Percentiles rank a stretch among this genome's conserved stretches.
These are phyloP conservation scores for Pulveroboletus sp. DNA, from an alignment of 768 basidiomycete genomes.

Conservation along the genomic window DNA sequence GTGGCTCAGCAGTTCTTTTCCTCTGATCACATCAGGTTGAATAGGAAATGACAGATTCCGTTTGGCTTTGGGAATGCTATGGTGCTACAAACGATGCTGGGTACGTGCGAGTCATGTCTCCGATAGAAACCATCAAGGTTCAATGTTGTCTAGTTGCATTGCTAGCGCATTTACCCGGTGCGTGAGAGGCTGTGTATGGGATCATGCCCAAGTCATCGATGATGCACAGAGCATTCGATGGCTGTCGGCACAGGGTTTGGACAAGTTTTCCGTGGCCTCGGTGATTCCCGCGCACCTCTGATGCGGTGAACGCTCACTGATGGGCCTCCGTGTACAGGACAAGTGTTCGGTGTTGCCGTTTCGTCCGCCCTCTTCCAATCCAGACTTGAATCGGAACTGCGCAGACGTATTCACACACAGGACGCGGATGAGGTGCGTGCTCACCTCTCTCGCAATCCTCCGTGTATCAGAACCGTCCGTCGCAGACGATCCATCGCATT, in stretches of 20 bases:
- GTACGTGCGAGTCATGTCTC: slow-evolving; percentile 32
- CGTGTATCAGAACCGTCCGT: neutral
- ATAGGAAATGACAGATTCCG: slow-evolving; percentile 42
- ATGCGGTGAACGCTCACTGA: slow-evolving; percentile 2
- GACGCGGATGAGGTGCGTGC: slow-evolving; percentile 41
- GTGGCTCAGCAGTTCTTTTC: slow-evolving; percentile 43
- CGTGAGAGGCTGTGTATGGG: slow-evolving; percentile 10
- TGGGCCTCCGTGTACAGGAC: slow-evolving; percentile 35
- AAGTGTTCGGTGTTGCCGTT: slow-evolving; percentile 57
- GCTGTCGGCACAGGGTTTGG: slow-evolving; percentile 58
- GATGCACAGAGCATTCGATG: slow-evolving; percentile 36
- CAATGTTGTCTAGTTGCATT: slow-evolving; percentile 43
- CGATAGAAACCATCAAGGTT: neutral
- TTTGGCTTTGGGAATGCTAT: slow-evolving; percentile 64
- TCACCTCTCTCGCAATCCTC: neutral
- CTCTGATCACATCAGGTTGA: slow-evolving; percentile 3
- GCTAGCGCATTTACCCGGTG: slow-evolving; percentile 50
- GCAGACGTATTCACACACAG: slow-evolving; percentile 39
- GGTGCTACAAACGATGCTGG: slow-evolving; percentile 56
- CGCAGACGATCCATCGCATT: slow-evolving; percentile 48
- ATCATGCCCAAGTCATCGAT: neutral
- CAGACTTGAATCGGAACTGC: slow-evolving; percentile 43
- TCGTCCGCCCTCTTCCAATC: slow-evolving; percentile 60
- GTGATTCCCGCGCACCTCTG: slow-evolving; percentile 22
- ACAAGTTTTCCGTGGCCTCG: slow-evolving; percentile 56